phyloP scores from a whole-genome alignment of 2,329 filamentous ascomycete genomes.

The Ophiostoma himal-ulmi region DNA sequence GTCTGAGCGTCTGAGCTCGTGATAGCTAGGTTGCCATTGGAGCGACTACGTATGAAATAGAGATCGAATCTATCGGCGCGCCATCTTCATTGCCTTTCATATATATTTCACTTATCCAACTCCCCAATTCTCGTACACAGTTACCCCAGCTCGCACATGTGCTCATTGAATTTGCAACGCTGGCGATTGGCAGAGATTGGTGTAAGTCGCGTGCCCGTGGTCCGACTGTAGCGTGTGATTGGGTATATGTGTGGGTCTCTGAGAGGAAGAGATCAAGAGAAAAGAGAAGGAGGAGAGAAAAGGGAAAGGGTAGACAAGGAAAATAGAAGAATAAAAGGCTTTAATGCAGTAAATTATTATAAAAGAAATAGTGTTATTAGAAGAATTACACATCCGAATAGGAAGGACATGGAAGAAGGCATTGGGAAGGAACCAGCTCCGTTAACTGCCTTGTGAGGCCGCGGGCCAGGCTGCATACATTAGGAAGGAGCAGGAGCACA shows the following conservation, averaged over 20 bases:
- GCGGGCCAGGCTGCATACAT: background rate
- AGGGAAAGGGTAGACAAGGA: background rate
- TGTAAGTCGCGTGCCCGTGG: conserved; percentile 3
- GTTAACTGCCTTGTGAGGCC: background rate
- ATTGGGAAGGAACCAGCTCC: background rate
- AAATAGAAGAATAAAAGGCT: background rate
- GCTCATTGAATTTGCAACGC: conserved; percentile 5
- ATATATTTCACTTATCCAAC: background rate
- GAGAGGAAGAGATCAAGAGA: background rate
- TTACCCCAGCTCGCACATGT: background rate
- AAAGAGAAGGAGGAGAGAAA: background rate
- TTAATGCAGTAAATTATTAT: background rate
- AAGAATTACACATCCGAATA: background rate
- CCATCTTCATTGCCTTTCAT: background rate
- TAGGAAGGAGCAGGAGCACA: background rate
- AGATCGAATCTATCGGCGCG: background rate
- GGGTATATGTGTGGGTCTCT: background rate
- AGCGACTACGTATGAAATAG: background rate
- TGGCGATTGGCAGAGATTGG: background rate
- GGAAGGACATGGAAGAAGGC: background rate
- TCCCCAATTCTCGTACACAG: background rate
- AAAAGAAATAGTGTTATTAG: background rate
- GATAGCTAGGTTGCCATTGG: background rate
- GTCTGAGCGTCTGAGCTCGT: background rate
- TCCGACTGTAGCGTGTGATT: background rate